Conservation (phyloP, 768 basidiomycete genomes). For the Leucogyrophana mollusca region DNA sequence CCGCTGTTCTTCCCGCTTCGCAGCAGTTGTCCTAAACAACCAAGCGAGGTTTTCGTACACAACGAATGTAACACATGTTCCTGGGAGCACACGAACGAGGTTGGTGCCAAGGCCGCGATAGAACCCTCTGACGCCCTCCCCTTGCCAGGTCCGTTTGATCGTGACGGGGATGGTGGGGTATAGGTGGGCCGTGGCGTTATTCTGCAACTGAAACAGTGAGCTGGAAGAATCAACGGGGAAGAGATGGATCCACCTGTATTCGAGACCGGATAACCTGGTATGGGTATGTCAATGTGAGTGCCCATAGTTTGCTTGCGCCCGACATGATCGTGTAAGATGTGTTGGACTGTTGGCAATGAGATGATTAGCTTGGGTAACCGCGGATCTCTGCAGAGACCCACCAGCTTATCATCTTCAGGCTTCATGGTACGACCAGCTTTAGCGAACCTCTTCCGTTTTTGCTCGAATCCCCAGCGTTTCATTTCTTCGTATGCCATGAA, state of each 20-base stretch:
- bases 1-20: slow-evolving; percentile 46
- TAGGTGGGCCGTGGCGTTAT: slow-evolving; percentile 59
- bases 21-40: slow-evolving; percentile 68
- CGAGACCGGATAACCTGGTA: slow-evolving; percentile 96
- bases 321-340: slow-evolving; percentile 90
- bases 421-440: slow-evolving; percentile 64
- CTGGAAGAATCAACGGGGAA: slow-evolving; percentile 1
- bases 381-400: slow-evolving; percentile 43
- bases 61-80: slow-evolving; percentile 97
- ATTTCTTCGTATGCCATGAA: slow-evolving; percentile 97
- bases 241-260: slow-evolving; percentile 64
- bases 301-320: slow-evolving; percentile 83
- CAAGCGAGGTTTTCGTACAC: slow-evolving; percentile 94
- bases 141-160: slow-evolving; percentile 74
- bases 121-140: slow-evolving; percentile 83
- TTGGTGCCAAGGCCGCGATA: slow-evolving; percentile 96
- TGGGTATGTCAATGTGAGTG: slow-evolving; percentile 86
- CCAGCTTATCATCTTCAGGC: slow-evolving; percentile 80
- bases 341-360: slow-evolving; percentile 63
- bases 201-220: slow-evolving; percentile 37
- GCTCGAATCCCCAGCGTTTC: slow-evolving; percentile 86
- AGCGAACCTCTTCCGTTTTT: slow-evolving; percentile 63
- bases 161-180: slow-evolving; percentile 86
- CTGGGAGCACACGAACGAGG: slow-evolving; percentile 90
- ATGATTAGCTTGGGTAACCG: neutral